These are phyloP conservation scores for Talaromyces sp. DNA, from an alignment of 2,329 filamentous ascomycete species.

Conservation along the genomic window DNA sequence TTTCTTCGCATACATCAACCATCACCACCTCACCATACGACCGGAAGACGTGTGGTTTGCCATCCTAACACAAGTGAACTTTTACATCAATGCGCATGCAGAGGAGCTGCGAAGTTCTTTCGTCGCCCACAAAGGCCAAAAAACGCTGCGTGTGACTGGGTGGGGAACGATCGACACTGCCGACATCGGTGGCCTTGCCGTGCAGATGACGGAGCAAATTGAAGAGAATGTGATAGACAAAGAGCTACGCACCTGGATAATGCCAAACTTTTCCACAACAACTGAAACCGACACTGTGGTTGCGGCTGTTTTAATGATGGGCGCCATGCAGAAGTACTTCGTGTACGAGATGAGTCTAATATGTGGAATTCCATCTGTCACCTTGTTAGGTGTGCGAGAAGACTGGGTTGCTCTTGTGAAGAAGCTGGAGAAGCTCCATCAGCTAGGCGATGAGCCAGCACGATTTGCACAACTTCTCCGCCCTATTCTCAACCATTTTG, in stretches of 20 bases:
- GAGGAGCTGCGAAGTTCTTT: conserved; percentile 50
- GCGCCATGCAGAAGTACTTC: conserved; percentile 55
- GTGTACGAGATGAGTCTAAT: conserved; percentile 27
- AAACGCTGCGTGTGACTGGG: conserved; percentile 41
- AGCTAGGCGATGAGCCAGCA: conserved; percentile 50
- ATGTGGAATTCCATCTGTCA: conserved; percentile 58
- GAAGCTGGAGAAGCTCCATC: conserved; percentile 48
- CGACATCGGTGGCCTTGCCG: conserved; percentile 33
- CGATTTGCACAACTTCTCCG: conserved; percentile 44
- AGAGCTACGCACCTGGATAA: conserved; percentile 51
- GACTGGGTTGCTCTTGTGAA: conserved; percentile 52
- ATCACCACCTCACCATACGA: conserved; percentile 52
- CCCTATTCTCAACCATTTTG: conserved; percentile 52
- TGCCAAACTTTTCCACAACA: conserved; percentile 58
- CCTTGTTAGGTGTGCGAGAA: conserved; percentile 50
- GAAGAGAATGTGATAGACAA: conserved; percentile 47
- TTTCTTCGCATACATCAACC: conserved; percentile 15
- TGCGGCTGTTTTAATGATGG: conserved; percentile 56
- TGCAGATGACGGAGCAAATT: conserved; percentile 44
- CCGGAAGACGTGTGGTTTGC: conserved; percentile 59
- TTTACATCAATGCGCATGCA: conserved; percentile 51
- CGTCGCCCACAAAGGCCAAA: conserved; percentile 47
- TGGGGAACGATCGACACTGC: conserved; percentile 17
- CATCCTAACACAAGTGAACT: conserved; percentile 53
- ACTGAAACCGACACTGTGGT: conserved; percentile 47